Base-by-base conservation (phyloP, 805 yeast genomes). In the Metschnikowia gelsemii region DNA sequence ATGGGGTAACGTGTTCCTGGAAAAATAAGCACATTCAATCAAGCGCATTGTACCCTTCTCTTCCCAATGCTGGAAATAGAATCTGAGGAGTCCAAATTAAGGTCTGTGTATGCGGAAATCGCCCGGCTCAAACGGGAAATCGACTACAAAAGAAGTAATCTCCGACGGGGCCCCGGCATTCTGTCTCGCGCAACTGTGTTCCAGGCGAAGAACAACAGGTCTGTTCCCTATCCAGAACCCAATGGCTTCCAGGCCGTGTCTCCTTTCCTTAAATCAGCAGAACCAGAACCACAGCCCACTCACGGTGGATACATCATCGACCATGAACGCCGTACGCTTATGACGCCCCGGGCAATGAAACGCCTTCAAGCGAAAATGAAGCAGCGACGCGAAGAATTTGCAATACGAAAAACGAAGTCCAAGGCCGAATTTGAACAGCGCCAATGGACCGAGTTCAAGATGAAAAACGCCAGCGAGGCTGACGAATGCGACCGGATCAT, bases 401-500 rank as follows among this genome's bases (percentile, higher is more conserved):
- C 35, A 3, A 6, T 5, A 8, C 28, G 17, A n/a, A 17, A 12
- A 12, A 35, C 35, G 12, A 14, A 13, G 2, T 17, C 28, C 26
- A 26, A 13, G 21, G 34, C 39, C 11, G 28, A 24, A 18, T 18
- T 22, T 16, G 44, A 29, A 20, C 21, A 30, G 12, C 5, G 13
- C 5, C 28, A 17, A 19, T 40, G 44, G 44, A 18, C 16, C n/a
- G 23, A 29, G 11, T 28, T 35, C 23, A 17, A 14, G n/a, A 27
- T 9, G 11, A 51, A 45, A 40, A 66, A 72, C 40, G 61, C 63
- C 43, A 54, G 56, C 5, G 61, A 63, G 36, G 64, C 70, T 31
- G 77, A 70, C 37, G 56, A 59, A 43, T 68, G 72, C 40, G 83
- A 80, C 50, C 62, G 81, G 28, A 50, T 70, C 8, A 36, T 51